Evolutionary conservation across 202 grass and related monocot species (phyloP), one percentile per base, ranked within the genome.

Genomic region (Digitaria exilis): DNA sequence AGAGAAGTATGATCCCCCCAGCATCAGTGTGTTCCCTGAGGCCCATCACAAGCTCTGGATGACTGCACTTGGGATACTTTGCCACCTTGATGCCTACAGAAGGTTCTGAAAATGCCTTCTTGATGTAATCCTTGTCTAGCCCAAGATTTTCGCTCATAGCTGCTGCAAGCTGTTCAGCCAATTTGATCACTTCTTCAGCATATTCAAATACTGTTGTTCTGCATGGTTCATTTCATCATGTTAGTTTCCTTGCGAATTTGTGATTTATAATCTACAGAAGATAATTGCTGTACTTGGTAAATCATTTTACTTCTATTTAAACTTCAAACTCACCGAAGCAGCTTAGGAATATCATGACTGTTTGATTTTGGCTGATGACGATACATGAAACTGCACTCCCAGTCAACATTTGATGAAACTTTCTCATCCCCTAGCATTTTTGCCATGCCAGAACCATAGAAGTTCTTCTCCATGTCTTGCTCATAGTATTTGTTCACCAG

Each of bases 361-460:
- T 90, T 92, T 49, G 71, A 71, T 80, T 90, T 65, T 61, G 87
- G 90, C 87, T 85, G 84, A 85, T 92, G 90, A 59, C 7, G 73
- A 64, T 89, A 92, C 87, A 89, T 87, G 77, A 89, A 92, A 75
- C 87, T 82, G 84, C 87, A 87, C 35, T 92, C 91, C 87, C 91
- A 92, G 35, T 92, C 91, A 56, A 85, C 87, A 90, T 85, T 54
- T 28, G 91, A 65, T 41, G 62, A 15, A 37, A 46, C 52, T 74
- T 84, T 87, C 31, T 82, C 66, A 64, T 45, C 69, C 41, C 52
- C 84, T 64, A 87, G 25, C 52, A 22, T 61, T 25, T 76, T 87
- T 85, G 77, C 81, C 48, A 58, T 67, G 34, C 79, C 81, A 0
- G 84, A 92, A 43, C 71, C 57, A 72, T 89, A 92, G 67, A 92